A percentile compares a stretch with the other conserved stretches of the same genome.
Evolutionary conservation across 2,329 filamentous ascomycete genomes (phyloP).

Genomic region (Aspergillus sp.): DNA sequence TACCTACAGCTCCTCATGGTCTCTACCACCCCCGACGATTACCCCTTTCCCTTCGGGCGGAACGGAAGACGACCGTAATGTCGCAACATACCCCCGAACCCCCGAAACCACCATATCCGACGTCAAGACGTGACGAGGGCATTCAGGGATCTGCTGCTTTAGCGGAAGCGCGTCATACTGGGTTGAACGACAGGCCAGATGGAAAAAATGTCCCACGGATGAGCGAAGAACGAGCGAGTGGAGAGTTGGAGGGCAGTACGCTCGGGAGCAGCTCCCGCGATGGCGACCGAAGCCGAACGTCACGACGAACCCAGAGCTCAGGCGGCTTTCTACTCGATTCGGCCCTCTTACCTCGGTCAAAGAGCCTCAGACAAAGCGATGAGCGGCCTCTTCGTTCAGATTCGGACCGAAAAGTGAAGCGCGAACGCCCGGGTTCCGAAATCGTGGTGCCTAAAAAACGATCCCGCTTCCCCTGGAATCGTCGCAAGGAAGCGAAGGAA

Average conservation of each 20-base stretch:
- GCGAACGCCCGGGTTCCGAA: constrained; percentile 33
- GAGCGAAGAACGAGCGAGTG: constrained; percentile 27
- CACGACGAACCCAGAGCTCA: constrained; percentile 30
- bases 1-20: constrained; percentile 18
- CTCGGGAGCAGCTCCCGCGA: constrained; percentile 36
- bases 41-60: constrained; percentile 18
- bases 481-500: constrained; percentile 30
- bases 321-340: constrained; percentile 48
- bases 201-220: constrained; percentile 19
- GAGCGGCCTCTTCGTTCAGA: constrained; percentile 23
- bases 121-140: constrained; percentile 14
- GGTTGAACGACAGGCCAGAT: constrained; percentile 18
- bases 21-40: constrained; percentile 13
- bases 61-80: constrained; percentile 22
- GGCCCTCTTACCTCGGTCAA: constrained; percentile 29
- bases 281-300: constrained; percentile 24
- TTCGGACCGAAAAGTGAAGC: constrained; percentile 38
- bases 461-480: constrained; percentile 33
- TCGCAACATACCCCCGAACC: constrained; percentile 19
- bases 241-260: constrained; percentile 36
- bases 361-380: constrained; percentile 23
- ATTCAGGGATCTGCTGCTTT: not conserved
- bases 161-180: constrained; percentile 1
- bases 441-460: constrained; percentile 32
- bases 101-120: constrained; percentile 11